phyloP scores from a whole-genome alignment of 2,329 filamentous ascomycete genomes.

The Fusarium miscanthi region DNA sequence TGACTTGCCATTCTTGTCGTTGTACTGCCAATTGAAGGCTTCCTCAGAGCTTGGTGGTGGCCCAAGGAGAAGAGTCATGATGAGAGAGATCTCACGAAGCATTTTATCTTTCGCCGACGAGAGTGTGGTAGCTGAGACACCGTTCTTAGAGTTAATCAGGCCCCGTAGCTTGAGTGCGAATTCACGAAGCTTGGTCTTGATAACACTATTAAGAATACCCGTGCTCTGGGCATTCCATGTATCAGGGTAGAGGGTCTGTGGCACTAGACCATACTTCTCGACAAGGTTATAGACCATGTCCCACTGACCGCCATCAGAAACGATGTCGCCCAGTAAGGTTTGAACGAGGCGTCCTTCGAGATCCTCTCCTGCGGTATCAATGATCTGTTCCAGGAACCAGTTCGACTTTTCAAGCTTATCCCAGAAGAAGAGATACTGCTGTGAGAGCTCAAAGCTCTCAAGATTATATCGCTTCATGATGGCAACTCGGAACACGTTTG shows the following conservation, averaged over 20 bases:
- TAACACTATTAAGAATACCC: constrained; percentile 74
- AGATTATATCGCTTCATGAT: constrained; percentile 86
- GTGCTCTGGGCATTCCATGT: constrained; percentile 81
- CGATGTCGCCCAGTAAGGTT: constrained; percentile 72
- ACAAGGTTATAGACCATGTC: constrained; percentile 92
- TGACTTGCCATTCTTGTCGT: constrained; percentile 74
- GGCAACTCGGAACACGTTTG: constrained; percentile 91
- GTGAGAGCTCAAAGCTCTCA: constrained; percentile 84
- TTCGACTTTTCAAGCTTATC: constrained; percentile 94
- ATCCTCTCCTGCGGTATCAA: constrained; percentile 77
- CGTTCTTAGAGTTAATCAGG: constrained; percentile 54
- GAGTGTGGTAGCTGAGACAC: constrained; percentile 51
- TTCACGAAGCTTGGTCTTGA: constrained; percentile 90
- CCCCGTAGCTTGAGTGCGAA: constrained; percentile 78
- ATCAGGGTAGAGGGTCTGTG: constrained; percentile 84
- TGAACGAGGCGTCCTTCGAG: constrained; percentile 80
- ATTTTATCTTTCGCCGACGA: constrained; percentile 74
- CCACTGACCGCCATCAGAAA: constrained; percentile 89
- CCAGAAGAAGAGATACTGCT: constrained; percentile 91
- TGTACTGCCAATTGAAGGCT: constrained; percentile 83
- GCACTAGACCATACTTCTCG: constrained; percentile 88
- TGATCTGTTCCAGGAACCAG: constrained; percentile 86
- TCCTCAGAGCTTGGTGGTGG: constrained; percentile 77
- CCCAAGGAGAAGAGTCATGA: constrained; percentile 85
- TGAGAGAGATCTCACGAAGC: constrained; percentile 81